Conservation (phyloP, 768 basidiomycete genomes). For the Saitozyma podzolica region DNA sequence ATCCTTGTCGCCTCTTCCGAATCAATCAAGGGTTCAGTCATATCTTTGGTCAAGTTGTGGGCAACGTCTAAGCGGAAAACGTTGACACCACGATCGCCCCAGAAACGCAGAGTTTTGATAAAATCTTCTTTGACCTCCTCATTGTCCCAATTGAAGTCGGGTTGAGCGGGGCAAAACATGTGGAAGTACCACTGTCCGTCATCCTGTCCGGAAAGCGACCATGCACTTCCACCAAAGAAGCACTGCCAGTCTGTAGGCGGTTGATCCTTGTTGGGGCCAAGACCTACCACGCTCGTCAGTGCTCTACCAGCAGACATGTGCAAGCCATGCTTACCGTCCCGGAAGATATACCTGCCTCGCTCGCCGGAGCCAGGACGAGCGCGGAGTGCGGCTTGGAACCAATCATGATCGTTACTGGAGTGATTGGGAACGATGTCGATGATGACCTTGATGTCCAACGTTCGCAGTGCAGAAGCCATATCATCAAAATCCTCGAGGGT, state of each 20-base stretch:
- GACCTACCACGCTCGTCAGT: conserved; percentile 1
- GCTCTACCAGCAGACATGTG: neutral
- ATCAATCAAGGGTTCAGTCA: neutral
- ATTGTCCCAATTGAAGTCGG: conserved; percentile 30
- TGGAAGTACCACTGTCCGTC: conserved; percentile 23
- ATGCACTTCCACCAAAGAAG: conserved; percentile 24
- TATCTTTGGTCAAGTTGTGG: neutral
- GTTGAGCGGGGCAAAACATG: conserved; percentile 24
- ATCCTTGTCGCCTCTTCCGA: neutral
- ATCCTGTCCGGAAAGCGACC: conserved; percentile 15
- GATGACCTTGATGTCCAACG: conserved; percentile 13
- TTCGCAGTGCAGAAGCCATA: neutral
- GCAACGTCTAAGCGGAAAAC: conserved; percentile 9
- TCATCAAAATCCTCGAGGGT: conserved; percentile 18
- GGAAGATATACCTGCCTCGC: conserved; percentile 3
- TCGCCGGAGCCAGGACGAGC: neutral
- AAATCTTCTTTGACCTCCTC: conserved; percentile 13
- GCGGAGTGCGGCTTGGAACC: conserved; percentile 16
- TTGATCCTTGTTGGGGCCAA: conserved; percentile 5
- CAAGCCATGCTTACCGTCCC: neutral
- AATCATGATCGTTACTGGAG: conserved; percentile 9
- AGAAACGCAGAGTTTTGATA: conserved; percentile 3
- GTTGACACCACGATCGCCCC: conserved; percentile 3
- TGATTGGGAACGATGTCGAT: conserved; percentile 24
- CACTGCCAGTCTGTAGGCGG: conserved; percentile 26